A percentile compares a stretch with the other conserved stretches of the same genome.
phyloP scores from a whole-genome alignment of 83 land plant genomes.

The Thuja plicata region DNA sequence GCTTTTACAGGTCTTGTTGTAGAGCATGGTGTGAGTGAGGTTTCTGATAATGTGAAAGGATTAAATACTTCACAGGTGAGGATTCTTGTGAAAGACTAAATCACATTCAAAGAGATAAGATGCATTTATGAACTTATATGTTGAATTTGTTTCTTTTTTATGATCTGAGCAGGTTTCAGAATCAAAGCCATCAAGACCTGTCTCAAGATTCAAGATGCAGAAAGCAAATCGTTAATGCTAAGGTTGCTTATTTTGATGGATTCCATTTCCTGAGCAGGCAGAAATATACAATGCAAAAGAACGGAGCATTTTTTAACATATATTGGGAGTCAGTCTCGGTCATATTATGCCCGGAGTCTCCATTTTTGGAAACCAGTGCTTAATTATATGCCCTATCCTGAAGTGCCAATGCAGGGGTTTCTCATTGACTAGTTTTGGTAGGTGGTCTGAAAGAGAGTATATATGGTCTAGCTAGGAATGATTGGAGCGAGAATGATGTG shows the following conservation, averaged over 20 bases:
- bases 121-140: background rate
- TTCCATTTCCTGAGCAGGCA: background rate
- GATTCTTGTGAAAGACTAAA: background rate
- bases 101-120: background rate
- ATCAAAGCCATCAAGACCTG: slow-evolving; percentile 7
- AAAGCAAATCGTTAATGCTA: slow-evolving; percentile 12
- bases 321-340: slow-evolving; percentile 1
- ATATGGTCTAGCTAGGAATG: background rate
- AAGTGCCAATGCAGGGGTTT: background rate
- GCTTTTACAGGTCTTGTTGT: slow-evolving; percentile 17
- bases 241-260: background rate
- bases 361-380: background rate
- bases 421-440: background rate
- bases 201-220: slow-evolving; percentile 15
- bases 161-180: background rate
- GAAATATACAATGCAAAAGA: background rate
- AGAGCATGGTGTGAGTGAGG: slow-evolving; percentile 3
- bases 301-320: background rate
- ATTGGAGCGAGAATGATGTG: background rate
- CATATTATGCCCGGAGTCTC: background rate
- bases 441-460: background rate
- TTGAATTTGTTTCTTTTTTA: background rate
- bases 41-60: background rate
- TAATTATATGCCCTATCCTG: background rate
- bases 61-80: slow-evolving; percentile 7